phyloP scores from a whole-genome alignment of 768 basidiomycete species.

The Russula sp. region DNA sequence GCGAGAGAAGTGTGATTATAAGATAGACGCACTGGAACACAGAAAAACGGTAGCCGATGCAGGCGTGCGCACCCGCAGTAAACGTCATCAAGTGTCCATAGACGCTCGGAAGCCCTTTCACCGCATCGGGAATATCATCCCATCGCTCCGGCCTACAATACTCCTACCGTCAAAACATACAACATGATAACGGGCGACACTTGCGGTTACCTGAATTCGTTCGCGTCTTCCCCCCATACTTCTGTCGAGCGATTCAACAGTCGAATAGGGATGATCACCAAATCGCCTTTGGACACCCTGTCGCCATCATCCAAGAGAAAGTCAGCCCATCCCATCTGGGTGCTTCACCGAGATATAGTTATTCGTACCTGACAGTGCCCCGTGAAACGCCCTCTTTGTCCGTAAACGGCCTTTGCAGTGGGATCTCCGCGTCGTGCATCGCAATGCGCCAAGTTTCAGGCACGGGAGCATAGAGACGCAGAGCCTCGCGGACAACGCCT shows the following conservation, averaged over 20 bases:
- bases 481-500: conserved; percentile 35
- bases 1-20: too few relatives aligned
- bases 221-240: conserved; percentile 39
- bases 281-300: conserved; percentile 29
- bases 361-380: conserved; percentile 27
- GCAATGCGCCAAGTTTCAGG: conserved; percentile 32
- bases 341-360: too few relatives aligned
- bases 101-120: conserved; percentile 20
- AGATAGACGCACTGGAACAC: conserved; percentile 31
- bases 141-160: conserved; percentile 29
- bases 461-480: conserved; percentile 35
- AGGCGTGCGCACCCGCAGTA: conserved; percentile 34
- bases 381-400: conserved; percentile 27
- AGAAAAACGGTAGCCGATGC: conserved; percentile 36
- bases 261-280: conserved; percentile 32
- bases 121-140: conserved; percentile 24
- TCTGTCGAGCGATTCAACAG: conserved; percentile 33
- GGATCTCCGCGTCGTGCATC: conserved; percentile 34
- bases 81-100: conserved; percentile 34
- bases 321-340: not conserved
- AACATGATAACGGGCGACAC: not conserved
- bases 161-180: not conserved
- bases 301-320: not conserved
- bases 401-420: conserved; percentile 32
- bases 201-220: conserved; percentile 32